Evolutionary conservation across 176 grass and related monocot genomes (phyloP).

Genomic region (Themeda triandra): DNA sequence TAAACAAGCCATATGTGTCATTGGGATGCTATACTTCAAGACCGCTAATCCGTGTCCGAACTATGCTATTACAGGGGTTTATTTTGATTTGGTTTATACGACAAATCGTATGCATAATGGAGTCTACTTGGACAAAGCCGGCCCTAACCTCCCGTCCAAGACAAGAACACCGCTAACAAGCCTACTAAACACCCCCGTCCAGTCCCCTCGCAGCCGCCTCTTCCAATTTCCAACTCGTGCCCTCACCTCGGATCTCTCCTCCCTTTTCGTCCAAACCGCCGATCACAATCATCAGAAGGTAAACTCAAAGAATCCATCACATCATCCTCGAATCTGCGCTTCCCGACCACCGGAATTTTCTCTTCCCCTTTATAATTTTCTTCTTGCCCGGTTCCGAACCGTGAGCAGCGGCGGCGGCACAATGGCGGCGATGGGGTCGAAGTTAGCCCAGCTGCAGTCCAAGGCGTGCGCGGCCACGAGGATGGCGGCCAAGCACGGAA

Average conservation of each 20-base stretch:
- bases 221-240: background rate
- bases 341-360: background rate
- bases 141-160: conserved; percentile 23
- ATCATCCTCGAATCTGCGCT: background rate
- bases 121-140: background rate
- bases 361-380: background rate
- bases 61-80: background rate
- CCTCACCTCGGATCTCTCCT: conserved; percentile 5
- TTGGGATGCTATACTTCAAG: too few species aligned
- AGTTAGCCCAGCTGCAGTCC: conserved; percentile 62
- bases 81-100: background rate
- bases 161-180: background rate
- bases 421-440: conserved; percentile 54
- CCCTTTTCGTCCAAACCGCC: background rate
- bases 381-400: background rate
- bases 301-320: background rate
- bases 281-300: background rate
- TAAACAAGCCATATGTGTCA: too few species aligned
- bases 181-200: background rate
- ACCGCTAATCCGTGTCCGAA: background rate
- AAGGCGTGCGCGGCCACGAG: conserved; percentile 56
- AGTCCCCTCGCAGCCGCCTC: background rate
- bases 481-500: conserved; percentile 43
- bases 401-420: background rate
- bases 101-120: background rate